A percentile compares a stretch with the other conserved stretches of the same genome.
Conservation (phyloP, 306 rosid genomes). For the Vicia faba region DNA sequence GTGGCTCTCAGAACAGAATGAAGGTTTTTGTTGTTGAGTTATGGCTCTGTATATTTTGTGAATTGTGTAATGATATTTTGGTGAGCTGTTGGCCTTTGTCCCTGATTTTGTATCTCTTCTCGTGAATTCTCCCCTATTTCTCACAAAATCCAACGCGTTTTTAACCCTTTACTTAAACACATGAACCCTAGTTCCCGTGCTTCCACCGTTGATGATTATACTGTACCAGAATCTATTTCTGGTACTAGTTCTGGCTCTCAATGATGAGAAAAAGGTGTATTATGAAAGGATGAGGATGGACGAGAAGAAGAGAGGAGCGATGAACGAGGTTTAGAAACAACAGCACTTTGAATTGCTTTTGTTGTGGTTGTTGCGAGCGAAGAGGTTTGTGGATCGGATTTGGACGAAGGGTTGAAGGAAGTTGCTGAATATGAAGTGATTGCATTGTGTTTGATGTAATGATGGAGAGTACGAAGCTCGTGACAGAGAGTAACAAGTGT, state of each 20-base stretch:
- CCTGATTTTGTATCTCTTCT: no score
- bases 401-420: conserved; percentile 60
- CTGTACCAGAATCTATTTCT: conserved; percentile 43
- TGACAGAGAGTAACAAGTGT: neutral
- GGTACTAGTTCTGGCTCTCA: neutral
- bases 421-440: conserved; percentile 42
- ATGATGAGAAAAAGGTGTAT: conserved; percentile 13
- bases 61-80: no score
- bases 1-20: no score
- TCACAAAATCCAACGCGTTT: conserved; percentile 52
- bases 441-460: conserved; percentile 51
- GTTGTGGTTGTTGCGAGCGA: conserved; percentile 46
- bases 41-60: no score
- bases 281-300: conserved; percentile 42
- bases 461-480: conserved; percentile 21
- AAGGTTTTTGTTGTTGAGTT: no score
- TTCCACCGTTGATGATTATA: conserved; percentile 84
- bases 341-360: conserved; percentile 24
- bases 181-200: conserved; percentile 86
- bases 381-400: conserved; percentile 63
- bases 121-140: conserved; percentile 48
- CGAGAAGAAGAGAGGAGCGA: conserved; percentile 40
- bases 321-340: conserved; percentile 10
- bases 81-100: no score
- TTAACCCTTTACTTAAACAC: conserved; percentile 53